Base-by-base conservation (phyloP, 2,329 filamentous ascomycete species). In the Spiromastix sp. region DNA sequence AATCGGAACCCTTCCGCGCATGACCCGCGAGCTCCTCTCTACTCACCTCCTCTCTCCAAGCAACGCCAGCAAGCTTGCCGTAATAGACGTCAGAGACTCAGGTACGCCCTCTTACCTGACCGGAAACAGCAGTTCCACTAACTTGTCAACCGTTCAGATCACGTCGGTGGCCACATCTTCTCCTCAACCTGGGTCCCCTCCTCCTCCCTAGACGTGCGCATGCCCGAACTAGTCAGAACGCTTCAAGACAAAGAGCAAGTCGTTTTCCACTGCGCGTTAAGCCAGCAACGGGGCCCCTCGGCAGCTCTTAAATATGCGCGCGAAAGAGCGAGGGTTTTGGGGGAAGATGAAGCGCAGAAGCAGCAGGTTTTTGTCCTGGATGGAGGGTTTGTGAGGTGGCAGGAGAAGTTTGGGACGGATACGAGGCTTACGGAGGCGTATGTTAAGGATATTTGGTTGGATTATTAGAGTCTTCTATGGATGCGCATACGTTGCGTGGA, bases 201-300 rank as follows among this genome's bases (percentile, higher is more conserved):
- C 33, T 63, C 63, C 30, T 74, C 76, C 12, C 72, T 96, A 32
- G 84, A 93, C 49, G 73, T 74, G 54, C 76, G 72, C 46, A 75
- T 91, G 58, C 82, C 87, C 0, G 84, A 86, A 43, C 74, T 98
- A n/a, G 70, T 93, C 9, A 77, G 85, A 38, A 77, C 72, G 28
- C 72, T 95, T 31, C 67, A 76, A 45, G 77, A 80, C 52, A 86
- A 85, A 58, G 75, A 91, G 37, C 80, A 72, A 8, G 85, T 98
- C 10, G 75, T 98, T 1, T 98, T 98, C 59, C 91, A 98, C 64
- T 98, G 91, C 61, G 82, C 84, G 12, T 67, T 96, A 37, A 89
- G 81, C 47, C 91, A 96, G 65, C 82, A 94, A 63, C 72, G 91
- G 1, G 91, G 91, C 0, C 91, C 91, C 0, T 73, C 73, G 33